These are phyloP conservation scores for Claviceps sp. DNA, from an alignment of 2,329 filamentous ascomycete genomes.

Conservation along the genomic window DNA sequence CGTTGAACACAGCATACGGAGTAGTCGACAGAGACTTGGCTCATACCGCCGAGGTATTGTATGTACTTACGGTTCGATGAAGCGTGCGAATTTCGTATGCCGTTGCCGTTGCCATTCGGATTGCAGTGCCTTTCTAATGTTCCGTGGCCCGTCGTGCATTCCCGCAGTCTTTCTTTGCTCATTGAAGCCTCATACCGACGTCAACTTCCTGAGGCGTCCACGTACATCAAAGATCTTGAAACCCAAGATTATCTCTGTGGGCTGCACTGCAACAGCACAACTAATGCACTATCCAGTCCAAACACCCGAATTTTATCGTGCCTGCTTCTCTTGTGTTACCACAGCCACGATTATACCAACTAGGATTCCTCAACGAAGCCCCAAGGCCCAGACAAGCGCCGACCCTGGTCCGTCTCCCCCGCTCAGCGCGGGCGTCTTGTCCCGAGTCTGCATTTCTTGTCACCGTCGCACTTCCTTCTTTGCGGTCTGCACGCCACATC, in stretches of 20 bases:
- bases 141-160: background rate
- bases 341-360: background rate
- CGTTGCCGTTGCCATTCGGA: too few relatives aligned
- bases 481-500: background rate
- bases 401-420: slow-evolving; percentile 4
- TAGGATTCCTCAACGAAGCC: background rate
- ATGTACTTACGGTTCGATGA: too few relatives aligned
- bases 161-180: background rate
- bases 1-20: background rate
- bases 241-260: background rate
- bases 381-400: slow-evolving; percentile 4
- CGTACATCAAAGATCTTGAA: background rate
- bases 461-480: background rate
- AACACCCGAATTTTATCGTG: background rate
- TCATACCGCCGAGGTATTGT: too few relatives aligned
- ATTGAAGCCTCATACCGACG: background rate
- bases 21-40: too few relatives aligned
- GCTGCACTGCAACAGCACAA: background rate
- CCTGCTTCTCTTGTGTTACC: slow-evolving; percentile 2
- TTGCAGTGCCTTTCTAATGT: background rate
- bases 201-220: background rate
- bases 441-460: slow-evolving; percentile 2
- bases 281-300: background rate
- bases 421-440: slow-evolving; percentile 2
- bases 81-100: too few relatives aligned